Percentiles rank a stretch among this genome's conserved stretches.
Evolutionary conservation across 345 rosid genomes (phyloP).

Genomic region (Trapa bicornis): DNA sequence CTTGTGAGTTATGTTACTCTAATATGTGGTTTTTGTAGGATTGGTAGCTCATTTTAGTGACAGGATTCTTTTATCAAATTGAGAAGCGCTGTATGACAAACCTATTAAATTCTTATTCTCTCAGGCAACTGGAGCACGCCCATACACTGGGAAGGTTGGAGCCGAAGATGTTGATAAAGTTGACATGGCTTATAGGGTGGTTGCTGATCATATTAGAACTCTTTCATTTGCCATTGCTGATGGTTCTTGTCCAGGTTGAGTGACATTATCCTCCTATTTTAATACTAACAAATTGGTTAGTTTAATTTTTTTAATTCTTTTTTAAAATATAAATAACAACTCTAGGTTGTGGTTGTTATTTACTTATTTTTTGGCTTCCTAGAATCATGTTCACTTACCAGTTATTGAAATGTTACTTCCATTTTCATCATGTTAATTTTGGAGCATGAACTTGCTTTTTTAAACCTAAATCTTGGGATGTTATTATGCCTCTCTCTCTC

Average conservation of each 20-base stretch:
- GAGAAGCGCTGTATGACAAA: neutral
- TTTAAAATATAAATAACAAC: neutral
- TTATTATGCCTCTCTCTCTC: too few species aligned
- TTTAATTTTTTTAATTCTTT: neutral
- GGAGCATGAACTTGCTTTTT: neutral
- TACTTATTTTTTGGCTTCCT: neutral
- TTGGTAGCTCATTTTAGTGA: too few species aligned
- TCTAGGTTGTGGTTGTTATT: neutral
- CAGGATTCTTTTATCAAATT: neutral
- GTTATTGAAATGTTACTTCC: neutral
- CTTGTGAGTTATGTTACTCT: neutral
- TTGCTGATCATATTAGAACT: constrained; percentile 93
- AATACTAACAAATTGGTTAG: neutral
- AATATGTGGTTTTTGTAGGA: neutral
- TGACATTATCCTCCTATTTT: neutral
- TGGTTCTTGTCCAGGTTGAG: constrained; percentile 92
- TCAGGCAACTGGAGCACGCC: constrained; percentile 77
- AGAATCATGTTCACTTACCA: neutral
- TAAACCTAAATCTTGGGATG: neutral
- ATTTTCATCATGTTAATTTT: neutral
- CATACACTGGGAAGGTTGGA: constrained; percentile 91
- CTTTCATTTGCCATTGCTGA: constrained; percentile 94
- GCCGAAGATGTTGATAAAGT: constrained; percentile 57
- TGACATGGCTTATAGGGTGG: constrained; percentile 98
- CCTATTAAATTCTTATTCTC: neutral